Conservation (phyloP, 1,284 basidiomycete species). For the Apiotrichum montevideense region DNA sequence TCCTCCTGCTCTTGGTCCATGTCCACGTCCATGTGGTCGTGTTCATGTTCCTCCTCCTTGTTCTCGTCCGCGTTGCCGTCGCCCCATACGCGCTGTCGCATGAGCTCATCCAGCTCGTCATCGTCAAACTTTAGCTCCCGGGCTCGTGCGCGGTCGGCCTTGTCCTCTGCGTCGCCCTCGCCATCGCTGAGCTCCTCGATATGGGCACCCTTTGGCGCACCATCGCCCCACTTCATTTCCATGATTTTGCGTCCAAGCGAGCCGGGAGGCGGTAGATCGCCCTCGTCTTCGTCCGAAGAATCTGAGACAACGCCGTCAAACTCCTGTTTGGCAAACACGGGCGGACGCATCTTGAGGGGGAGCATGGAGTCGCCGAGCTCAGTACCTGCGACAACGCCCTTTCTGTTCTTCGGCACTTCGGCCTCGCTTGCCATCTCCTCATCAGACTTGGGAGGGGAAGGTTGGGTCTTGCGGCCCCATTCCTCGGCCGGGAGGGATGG, state of each 20-base stretch:
- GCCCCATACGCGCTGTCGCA: constrained; percentile 76
- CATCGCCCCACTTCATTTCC: constrained; percentile 33
- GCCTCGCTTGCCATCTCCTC: constrained; percentile 1
- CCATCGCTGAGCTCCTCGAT: constrained; percentile 34
- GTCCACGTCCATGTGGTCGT: constrained; percentile 63
- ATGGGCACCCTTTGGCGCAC: constrained; percentile 14
- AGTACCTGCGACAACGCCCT: constrained; percentile 10
- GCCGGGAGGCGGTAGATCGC: constrained; percentile 31
- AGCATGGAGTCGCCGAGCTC: constrained; percentile 34
- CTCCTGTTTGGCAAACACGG: constrained; percentile 66
- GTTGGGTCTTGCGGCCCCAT: constrained; percentile 43
- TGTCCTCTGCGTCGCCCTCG: constrained; percentile 20
- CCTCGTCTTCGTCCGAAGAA: constrained; percentile 59
- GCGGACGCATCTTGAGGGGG: constrained; percentile 55
- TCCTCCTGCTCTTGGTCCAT: constrained; percentile 86
- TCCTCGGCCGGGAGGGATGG: constrained; percentile 42
- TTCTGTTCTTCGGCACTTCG: neutral
- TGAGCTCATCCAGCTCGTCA: constrained; percentile 71
- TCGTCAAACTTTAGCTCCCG: constrained; percentile 52
- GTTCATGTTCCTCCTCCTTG: constrained; percentile 43
- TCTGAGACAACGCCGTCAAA: constrained; percentile 68
- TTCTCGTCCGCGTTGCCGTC: constrained; percentile 48
- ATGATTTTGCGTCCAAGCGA: constrained; percentile 34
- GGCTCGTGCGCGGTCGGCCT: constrained; percentile 15
- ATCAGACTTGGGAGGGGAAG: neutral